Evolutionary conservation across 148 eudicot genomes (phyloP).

Genomic region (Beta vulgaris): DNA sequence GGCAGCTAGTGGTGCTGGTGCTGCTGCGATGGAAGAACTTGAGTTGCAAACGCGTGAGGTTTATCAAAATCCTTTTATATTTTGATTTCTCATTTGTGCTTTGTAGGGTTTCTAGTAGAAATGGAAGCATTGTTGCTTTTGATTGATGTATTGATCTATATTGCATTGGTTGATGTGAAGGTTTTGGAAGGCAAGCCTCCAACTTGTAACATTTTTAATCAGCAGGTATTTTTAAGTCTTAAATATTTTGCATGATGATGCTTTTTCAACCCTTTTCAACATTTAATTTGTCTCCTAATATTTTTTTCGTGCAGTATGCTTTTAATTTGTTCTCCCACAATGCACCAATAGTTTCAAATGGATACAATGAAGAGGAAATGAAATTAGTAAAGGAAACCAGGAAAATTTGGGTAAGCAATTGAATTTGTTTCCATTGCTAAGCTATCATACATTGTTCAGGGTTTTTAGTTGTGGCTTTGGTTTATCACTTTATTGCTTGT

Average conservation of each 20-base stretch:
- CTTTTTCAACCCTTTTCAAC: background rate
- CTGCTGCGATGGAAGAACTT: slow-evolving; percentile 90
- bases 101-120: background rate
- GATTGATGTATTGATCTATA: background rate
- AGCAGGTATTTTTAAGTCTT: slow-evolving; percentile 55
- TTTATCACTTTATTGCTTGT: background rate
- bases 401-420: slow-evolving; percentile 87
- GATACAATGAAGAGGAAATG: slow-evolving; percentile 99
- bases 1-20: slow-evolving; percentile 93
- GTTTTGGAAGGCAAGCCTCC: slow-evolving; percentile 61
- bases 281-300: background rate
- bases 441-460: background rate
- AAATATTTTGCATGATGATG: background rate
- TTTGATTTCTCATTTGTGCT: background rate
- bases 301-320: slow-evolving; percentile 74
- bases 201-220: slow-evolving; percentile 83
- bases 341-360: slow-evolving; percentile 83
- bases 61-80: background rate
- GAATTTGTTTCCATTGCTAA: background rate
- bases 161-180: slow-evolving; percentile 37
- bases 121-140: background rate
- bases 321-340: slow-evolving; percentile 98
- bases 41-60: slow-evolving; percentile 87
- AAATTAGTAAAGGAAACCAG: slow-evolving; percentile 95
- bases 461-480: background rate